A percentile compares a stretch with the other conserved stretches of the same genome.
phyloP scores from a whole-genome alignment of 1,284 basidiomycete species.

The Leccinum glutinopallens region DNA sequence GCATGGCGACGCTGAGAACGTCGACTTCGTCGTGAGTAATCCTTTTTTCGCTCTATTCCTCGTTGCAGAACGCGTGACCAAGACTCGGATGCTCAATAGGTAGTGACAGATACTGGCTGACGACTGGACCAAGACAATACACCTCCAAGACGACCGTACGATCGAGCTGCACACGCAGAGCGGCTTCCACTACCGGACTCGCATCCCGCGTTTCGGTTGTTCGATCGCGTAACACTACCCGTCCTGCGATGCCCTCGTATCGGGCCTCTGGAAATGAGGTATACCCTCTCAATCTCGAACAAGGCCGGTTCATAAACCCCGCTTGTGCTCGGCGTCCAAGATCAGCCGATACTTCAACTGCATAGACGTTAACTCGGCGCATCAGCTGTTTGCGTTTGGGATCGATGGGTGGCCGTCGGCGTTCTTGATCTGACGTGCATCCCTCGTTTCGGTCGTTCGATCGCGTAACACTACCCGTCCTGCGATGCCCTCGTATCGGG shows the following conservation, averaged over 20 bases:
- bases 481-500: no score
- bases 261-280: conserved; percentile 82
- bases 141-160: conserved; percentile 95
- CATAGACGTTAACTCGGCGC: conserved; percentile 92
- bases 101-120: conserved; percentile 82
- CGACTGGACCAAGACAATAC: conserved; percentile 99
- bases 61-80: neutral
- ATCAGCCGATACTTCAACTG: conserved; percentile 73
- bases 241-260: conserved; percentile 79
- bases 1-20: conserved; percentile 95
- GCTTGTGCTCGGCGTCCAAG: conserved; percentile 54
- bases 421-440: conserved; percentile 42
- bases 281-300: conserved; percentile 93
- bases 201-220: conserved; percentile 94
- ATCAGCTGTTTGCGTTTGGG: conserved; percentile 91
- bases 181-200: conserved; percentile 89
- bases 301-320: conserved; percentile 90
- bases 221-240: conserved; percentile 89
- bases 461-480: no score
- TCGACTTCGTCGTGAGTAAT: conserved; percentile 94
- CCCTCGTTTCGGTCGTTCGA: no score
- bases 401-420: conserved; percentile 78
- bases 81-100: neutral
- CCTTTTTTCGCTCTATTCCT: neutral
- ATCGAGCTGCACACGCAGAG: conserved; percentile 94